These are phyloP conservation scores for Globisporangium solare DNA, from an alignment of 352 stramenopile species.

Conservation along the genomic window DNA sequence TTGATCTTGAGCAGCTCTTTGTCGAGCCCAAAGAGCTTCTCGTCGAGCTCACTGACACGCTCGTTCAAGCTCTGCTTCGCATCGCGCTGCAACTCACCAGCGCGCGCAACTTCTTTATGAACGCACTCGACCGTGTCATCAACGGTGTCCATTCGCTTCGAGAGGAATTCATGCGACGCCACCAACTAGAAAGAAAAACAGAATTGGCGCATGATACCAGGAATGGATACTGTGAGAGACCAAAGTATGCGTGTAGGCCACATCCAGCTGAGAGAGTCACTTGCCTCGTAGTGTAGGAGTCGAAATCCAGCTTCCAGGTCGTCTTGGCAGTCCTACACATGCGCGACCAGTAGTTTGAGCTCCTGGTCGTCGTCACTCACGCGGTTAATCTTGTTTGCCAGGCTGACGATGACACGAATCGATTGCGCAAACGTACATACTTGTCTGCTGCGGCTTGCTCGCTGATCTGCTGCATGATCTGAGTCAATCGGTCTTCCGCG, in stretches of 20 bases:
- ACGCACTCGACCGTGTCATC: constrained; percentile 40
- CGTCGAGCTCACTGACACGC: constrained; percentile 39
- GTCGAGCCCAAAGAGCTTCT: constrained; percentile 55
- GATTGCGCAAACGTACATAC: constrained; percentile 23
- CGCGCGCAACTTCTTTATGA: constrained; percentile 26
- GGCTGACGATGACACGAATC: neutral
- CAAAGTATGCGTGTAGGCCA: neutral
- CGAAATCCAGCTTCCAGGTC: constrained; percentile 34
- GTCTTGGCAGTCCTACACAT: constrained; percentile 42
- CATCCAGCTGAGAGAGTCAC: neutral
- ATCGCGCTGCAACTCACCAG: constrained; percentile 27
- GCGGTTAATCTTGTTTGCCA: neutral
- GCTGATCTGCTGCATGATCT: constrained; percentile 21
- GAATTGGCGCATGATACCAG: neutral
- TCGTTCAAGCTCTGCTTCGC: constrained; percentile 18
- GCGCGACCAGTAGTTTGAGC: constrained; percentile 31
- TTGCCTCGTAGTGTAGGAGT: constrained; percentile 43
- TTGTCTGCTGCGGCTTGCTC: constrained; percentile 29
- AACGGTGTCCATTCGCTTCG: constrained; percentile 30
- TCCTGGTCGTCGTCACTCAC: constrained; percentile 22
- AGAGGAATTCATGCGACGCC: constrained; percentile 36
- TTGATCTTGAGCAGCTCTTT: constrained; percentile 70
- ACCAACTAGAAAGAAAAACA: too few relatives aligned
- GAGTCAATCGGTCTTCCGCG: constrained; percentile 28
- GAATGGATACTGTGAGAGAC: neutral